Conservation (phyloP, 768 basidiomycete species). For the Gloeophyllum trabeum region DNA sequence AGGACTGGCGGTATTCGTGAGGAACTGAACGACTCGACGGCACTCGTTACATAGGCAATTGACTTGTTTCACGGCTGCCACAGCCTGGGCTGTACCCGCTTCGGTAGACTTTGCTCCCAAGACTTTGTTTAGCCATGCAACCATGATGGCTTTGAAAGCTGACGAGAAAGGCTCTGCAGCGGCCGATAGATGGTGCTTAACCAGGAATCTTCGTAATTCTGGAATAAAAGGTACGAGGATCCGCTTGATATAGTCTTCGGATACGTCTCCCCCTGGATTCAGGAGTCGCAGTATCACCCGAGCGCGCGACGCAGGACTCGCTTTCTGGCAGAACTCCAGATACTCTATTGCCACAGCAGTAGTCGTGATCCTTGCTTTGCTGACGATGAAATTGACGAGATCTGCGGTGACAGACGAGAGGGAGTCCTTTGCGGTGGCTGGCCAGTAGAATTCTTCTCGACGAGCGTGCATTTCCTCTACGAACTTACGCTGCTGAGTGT, state of each 20-base stretch:
- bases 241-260: slow-evolving; percentile 1
- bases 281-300: neutral
- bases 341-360: neutral
- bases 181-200: slow-evolving; percentile 4
- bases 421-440: neutral
- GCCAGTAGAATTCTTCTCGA: neutral
- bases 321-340: neutral
- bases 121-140: slow-evolving; percentile 7
- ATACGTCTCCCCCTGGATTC: neutral
- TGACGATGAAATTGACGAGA: neutral
- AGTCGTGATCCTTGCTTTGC: neutral
- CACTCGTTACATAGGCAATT: slow-evolving; percentile 7
- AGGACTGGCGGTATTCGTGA: neutral
- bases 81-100: neutral
- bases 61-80: slow-evolving; percentile 2
- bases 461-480: neutral
- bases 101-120: slow-evolving; percentile 7
- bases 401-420: neutral
- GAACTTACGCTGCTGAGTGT: neutral
- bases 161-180: neutral
- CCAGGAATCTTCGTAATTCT: slow-evolving; percentile 2
- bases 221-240: slow-evolving; percentile 8
- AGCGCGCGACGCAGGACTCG: neutral
- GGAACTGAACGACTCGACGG: slow-evolving; percentile 1
- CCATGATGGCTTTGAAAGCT: slow-evolving; percentile 5